Evolutionary conservation across 108 stramenopile genomes (phyloP).

Genomic region (Nitzschia putrida): DNA sequence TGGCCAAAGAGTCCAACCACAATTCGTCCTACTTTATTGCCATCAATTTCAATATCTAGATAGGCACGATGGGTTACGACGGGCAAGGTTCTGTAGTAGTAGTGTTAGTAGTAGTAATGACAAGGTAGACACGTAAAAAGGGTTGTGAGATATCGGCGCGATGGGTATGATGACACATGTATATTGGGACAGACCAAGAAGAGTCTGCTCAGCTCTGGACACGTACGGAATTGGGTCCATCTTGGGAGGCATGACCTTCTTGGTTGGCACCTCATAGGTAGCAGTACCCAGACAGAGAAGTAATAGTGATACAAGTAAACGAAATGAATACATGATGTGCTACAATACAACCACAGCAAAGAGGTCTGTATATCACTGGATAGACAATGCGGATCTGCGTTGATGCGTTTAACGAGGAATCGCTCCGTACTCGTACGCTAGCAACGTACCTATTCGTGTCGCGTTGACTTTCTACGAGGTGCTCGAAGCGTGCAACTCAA

Average conservation of each 20-base stretch:
- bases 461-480: no score
- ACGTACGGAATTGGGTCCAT: slow-evolving; percentile 77
- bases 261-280: slow-evolving; percentile 52
- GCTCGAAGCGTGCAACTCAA: no score
- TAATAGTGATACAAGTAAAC: no score
- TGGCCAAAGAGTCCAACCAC: slow-evolving; percentile 91
- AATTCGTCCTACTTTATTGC: slow-evolving; percentile 52
- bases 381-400: no score
- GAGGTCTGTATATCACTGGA: no score
- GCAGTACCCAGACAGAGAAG: background rate
- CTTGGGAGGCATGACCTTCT: slow-evolving; percentile 71
- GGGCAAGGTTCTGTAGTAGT: slow-evolving; percentile 65
- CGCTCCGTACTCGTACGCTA: no score
- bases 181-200: no score
- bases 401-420: no score
- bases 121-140: background rate
- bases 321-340: background rate
- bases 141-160: no score
- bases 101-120: slow-evolving; percentile 8
- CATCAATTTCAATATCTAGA: slow-evolving; percentile 61
- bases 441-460: no score
- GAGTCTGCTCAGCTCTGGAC: background rate
- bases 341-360: no score
- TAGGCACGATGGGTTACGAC: slow-evolving; percentile 75
- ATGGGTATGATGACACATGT: no score